Evolutionary conservation across 805 yeast genomes (phyloP).

Genomic region (Candida pseudoglaebosa): DNA sequence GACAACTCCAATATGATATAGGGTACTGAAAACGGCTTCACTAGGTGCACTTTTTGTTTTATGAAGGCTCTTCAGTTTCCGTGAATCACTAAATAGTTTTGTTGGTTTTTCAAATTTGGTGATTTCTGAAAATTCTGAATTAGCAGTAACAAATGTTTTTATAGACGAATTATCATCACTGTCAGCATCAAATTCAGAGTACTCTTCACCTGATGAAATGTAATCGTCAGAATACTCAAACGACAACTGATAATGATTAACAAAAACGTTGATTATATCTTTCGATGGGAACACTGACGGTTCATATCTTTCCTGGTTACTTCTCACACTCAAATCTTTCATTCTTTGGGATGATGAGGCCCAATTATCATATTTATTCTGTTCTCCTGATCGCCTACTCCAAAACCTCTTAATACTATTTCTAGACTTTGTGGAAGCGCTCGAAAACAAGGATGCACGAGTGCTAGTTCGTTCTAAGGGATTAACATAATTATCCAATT

Average conservation of each 20-base stretch:
- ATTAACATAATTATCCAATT: conserved; percentile 9
- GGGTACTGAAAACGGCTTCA: background rate
- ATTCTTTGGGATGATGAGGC: conserved; percentile 18
- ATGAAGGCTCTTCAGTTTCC: background rate
- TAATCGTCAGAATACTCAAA: conserved; percentile 15
- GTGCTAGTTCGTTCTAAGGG: conserved; percentile 21
- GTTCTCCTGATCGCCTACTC: background rate
- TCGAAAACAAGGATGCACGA: conserved; percentile 19
- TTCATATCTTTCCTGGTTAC: conserved; percentile 22
- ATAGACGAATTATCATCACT: conserved; percentile 1
- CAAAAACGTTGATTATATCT: conserved; percentile 16
- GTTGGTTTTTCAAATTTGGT: background rate
- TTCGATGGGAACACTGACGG: conserved; percentile 21
- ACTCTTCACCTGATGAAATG: conserved; percentile 2
- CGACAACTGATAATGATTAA: conserved; percentile 15
- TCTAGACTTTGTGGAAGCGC: conserved; percentile 24
- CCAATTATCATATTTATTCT: background rate
- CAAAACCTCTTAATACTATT: conserved; percentile 29
- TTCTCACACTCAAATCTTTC: conserved; percentile 22
- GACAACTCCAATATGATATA: background rate
- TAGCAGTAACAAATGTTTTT: conserved; percentile 2
- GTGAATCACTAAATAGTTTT: background rate
- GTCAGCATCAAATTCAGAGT: conserved; percentile 16
- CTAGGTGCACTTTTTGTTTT: background rate
- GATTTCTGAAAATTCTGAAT: background rate